Evolutionary conservation across 1,284 basidiomycete species (phyloP).

Genomic region (Pseudozyma thailandica): DNA sequence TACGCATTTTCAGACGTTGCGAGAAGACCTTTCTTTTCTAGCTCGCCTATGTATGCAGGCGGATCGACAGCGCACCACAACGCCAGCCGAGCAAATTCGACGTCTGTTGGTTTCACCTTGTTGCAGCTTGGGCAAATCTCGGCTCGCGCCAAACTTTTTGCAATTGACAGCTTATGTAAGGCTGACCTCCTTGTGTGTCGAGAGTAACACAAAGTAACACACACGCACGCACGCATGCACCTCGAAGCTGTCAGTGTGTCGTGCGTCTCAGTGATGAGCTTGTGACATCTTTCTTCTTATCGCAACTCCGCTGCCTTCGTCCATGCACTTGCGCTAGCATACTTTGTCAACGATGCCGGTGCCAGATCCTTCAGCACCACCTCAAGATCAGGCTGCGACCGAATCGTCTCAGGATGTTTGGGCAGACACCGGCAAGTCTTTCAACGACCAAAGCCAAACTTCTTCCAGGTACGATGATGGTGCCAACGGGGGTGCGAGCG

Average conservation of each 20-base stretch:
- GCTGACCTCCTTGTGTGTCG: not conserved
- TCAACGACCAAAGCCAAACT: not conserved
- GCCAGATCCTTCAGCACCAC: slow-evolving; percentile 10
- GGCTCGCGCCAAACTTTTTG: too few relatives aligned
- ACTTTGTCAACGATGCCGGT: too few relatives aligned
- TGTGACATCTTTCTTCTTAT: not conserved
- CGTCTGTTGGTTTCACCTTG: too few relatives aligned
- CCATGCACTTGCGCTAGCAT: too few relatives aligned
- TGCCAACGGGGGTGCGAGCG: slow-evolving; percentile 47
- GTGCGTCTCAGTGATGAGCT: not conserved
- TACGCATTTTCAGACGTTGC: too few relatives aligned
- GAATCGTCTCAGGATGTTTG: slow-evolving; percentile 24
- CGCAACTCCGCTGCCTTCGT: not conserved
- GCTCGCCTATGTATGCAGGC: not conserved
- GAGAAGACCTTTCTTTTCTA: not conserved
- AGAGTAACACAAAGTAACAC: slow-evolving; percentile 2
- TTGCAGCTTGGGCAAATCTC: not conserved
- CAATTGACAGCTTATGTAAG: not conserved
- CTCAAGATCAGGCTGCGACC: slow-evolving; percentile 10
- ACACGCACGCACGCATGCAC: slow-evolving; percentile 6
- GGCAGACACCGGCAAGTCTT: slow-evolving; percentile 17
- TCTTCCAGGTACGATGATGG: slow-evolving; percentile 9
- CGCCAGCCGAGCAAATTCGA: not conserved
- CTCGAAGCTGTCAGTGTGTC: not conserved
- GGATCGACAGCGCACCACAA: not conserved